A percentile compares a stretch with the other conserved stretches of the same genome.
These are phyloP conservation scores for Blastobotrys petasosporus DNA, from an alignment of 1,139 yeast genomes.

Conservation along the genomic window DNA sequence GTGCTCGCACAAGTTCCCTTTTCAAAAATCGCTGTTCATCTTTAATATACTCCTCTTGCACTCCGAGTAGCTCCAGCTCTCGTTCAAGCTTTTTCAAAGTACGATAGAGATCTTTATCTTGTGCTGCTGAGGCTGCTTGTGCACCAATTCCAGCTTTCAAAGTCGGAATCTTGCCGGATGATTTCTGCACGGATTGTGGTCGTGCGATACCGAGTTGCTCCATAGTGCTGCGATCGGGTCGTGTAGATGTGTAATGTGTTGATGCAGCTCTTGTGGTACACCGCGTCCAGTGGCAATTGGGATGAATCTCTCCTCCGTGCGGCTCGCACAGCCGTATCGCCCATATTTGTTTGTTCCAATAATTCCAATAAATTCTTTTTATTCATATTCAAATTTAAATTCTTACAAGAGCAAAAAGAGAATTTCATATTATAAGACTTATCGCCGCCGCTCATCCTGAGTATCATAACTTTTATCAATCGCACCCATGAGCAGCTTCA, in stretches of 20 bases:
- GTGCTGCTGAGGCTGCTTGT: too few relatives aligned
- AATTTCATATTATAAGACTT: not conserved
- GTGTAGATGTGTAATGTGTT: too few relatives aligned
- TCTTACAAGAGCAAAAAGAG: too few relatives aligned
- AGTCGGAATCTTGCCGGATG: too few relatives aligned
- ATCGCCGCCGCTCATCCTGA: conserved; percentile 26
- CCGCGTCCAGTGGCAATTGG: too few relatives aligned
- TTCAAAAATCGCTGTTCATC: conserved; percentile 97
- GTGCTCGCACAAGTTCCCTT: conserved; percentile 91
- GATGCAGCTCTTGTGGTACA: too few relatives aligned
- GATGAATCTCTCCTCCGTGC: not conserved
- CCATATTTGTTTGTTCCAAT: too few relatives aligned
- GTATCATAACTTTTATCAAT: conserved; percentile 30
- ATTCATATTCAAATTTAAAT: too few relatives aligned
- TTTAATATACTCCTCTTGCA: conserved; percentile 94
- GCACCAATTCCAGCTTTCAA: too few relatives aligned
- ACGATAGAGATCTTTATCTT: conserved; percentile 58
- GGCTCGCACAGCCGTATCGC: not conserved
- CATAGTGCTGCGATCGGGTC: conserved; percentile 1
- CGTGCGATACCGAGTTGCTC: conserved; percentile 8
- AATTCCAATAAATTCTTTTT: too few relatives aligned
- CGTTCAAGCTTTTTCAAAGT: conserved; percentile 82
- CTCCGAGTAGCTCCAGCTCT: conserved; percentile 70
- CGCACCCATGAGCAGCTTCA: conserved; percentile 32
- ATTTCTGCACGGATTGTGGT: too few relatives aligned